Base-by-base conservation (phyloP, 208 protist species). In the Crithidia sp. region DNA sequence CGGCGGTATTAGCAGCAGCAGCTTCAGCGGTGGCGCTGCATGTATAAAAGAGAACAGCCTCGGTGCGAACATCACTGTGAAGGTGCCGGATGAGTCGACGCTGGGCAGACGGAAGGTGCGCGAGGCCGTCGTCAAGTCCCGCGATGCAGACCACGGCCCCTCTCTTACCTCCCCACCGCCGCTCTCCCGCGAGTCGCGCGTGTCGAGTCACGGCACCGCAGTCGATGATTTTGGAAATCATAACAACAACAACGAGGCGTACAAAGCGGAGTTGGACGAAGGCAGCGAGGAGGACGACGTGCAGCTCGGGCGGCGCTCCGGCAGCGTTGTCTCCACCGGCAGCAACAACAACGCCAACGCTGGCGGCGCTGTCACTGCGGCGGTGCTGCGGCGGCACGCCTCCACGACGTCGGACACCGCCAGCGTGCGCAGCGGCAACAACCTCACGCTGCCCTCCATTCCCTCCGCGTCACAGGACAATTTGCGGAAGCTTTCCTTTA, bases 371-470 rank as follows among this genome's bases (percentile, higher is more conserved):
- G 52, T 7, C 55, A 58, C 36, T 3, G 40, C 55, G 47, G 54
- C 40, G 49, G 49, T 4, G 28, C 37, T 55, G n/a, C 36, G 36
- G 1, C 60, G 69, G 10, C 58, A 59, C n/a, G 5, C 45, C 6
- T 59, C 47, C 40, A 36, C 17, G 8, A 19, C 17, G 4, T 58
- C 44, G 4, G 57, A 73, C 43, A 52, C 40, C 40, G 41, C 41
- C 40, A 76, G 53, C 16, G 61, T 47, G 14, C n/a, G 28, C 19
- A 56, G 67, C 47, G 43, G 55, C 44, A 76, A 62, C 28, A 67
- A 40, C 44, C 40, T 47, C 13, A 19, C 53, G 53, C 52, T 56
- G 28, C 50, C 55, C 16, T 69, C 59, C 0, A 63, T 52, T 36
- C 60, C 61, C 14, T 68, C 61, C 39, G 40, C 71, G 28, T 57